A percentile compares a stretch with the other conserved stretches of the same genome.
These are phyloP conservation scores for Saccharomycopsis olivae DNA, from an alignment of 805 yeast species.

Conservation along the genomic window DNA sequence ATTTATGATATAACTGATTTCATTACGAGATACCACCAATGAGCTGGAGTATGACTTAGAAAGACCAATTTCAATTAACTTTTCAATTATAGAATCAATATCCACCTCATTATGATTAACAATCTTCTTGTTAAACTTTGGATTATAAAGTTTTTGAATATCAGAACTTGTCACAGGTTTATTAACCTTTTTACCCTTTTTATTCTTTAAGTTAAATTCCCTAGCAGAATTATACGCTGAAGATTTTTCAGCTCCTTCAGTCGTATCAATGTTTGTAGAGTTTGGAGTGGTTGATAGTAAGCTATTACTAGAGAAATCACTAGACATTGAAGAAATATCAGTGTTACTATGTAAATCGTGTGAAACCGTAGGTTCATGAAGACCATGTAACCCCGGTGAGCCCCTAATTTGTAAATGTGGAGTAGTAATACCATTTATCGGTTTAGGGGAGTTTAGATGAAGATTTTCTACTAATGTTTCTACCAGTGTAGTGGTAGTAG, in stretches of 20 bases:
- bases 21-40: slow-evolving; percentile 12
- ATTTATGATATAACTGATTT: slow-evolving; percentile 15
- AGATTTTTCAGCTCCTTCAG: not conserved
- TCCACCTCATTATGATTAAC: slow-evolving; percentile 16
- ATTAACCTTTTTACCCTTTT: not conserved
- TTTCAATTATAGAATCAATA: slow-evolving; percentile 18
- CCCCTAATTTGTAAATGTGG: too few species aligned
- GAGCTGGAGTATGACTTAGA: slow-evolving; percentile 11
- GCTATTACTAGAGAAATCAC: slow-evolving; percentile 10
- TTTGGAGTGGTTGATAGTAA: slow-evolving; percentile 8
- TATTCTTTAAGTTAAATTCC: not conserved
- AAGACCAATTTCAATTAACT: slow-evolving; percentile 15
- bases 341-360: too few species aligned
- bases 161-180: not conserved
- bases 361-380: too few species aligned
- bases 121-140: slow-evolving; percentile 17
- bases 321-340: slow-evolving; percentile 6
- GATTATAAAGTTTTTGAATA: slow-evolving; percentile 17
- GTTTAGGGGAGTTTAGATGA: not conserved
- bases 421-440: not conserved
- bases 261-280: slow-evolving; percentile 1
- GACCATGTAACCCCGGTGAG: too few species aligned
- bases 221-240: not conserved
- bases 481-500: too few species aligned
- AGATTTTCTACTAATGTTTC: too few species aligned